A percentile compares a stretch with the other conserved stretches of the same genome.
These are phyloP conservation scores for Sutorius australiensis DNA, from an alignment of 768 basidiomycete species.

Conservation along the genomic window DNA sequence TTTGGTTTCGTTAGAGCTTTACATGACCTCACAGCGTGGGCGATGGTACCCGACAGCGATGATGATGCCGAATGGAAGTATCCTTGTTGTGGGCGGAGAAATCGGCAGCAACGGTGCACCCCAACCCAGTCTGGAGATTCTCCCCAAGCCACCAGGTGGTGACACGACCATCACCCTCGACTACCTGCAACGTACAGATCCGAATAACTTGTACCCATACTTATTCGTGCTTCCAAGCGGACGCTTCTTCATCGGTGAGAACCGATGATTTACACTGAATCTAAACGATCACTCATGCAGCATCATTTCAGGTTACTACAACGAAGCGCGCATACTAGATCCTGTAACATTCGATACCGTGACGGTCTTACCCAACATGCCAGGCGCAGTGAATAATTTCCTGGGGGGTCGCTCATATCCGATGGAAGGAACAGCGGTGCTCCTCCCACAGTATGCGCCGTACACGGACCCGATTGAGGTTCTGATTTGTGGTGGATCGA, in stretches of 20 bases:
- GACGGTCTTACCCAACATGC: slow-evolving; percentile 62
- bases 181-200: slow-evolving; percentile 68
- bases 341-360: slow-evolving; percentile 62
- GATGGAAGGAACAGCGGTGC: slow-evolving; percentile 64
- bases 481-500: slow-evolving; percentile 75
- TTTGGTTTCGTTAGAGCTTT: not conserved
- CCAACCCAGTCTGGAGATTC: slow-evolving; percentile 65
- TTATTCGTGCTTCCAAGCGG: slow-evolving; percentile 67
- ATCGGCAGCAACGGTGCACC: slow-evolving; percentile 65
- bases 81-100: slow-evolving; percentile 75
- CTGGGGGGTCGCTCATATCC: slow-evolving; percentile 77
- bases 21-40: slow-evolving; percentile 39
- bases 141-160: slow-evolving; percentile 67
- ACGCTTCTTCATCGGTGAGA: slow-evolving; percentile 64
- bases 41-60: slow-evolving; percentile 76
- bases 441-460: slow-evolving; percentile 67
- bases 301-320: slow-evolving; percentile 59
- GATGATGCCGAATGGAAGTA: slow-evolving; percentile 67
- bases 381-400: slow-evolving; percentile 69
- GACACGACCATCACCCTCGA: slow-evolving; percentile 58
- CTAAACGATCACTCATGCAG: not conserved
- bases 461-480: slow-evolving; percentile 70
- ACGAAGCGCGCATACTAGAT: slow-evolving; percentile 75
- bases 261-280: not conserved
- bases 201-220: slow-evolving; percentile 80